Conservation (phyloP, 2,329 filamentous ascomycete species). For the Nothopassalora personata region DNA sequence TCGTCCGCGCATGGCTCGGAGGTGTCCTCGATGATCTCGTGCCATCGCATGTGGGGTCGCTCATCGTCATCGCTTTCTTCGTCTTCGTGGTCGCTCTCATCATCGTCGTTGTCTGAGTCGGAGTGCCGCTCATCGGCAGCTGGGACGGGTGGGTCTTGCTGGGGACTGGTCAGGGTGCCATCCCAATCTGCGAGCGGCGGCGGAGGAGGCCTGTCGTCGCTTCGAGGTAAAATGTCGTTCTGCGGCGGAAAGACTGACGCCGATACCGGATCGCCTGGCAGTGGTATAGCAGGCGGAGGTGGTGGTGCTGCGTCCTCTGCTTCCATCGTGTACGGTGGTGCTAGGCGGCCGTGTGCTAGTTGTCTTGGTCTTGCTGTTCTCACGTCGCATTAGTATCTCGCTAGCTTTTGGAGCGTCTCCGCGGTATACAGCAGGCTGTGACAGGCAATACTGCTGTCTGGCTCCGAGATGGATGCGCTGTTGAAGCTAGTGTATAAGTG, state of each 20-base stretch:
- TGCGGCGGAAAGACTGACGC: background rate
- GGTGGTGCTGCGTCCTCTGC: background rate
- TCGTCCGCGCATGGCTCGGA: constrained; percentile 54
- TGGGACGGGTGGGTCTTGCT: background rate
- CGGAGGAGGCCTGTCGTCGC: background rate
- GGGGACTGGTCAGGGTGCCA: no score
- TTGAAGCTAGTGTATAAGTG: background rate
- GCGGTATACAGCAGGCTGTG: background rate
- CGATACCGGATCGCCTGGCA: background rate
- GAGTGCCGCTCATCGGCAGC: background rate
- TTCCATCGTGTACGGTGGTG: background rate
- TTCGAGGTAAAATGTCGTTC: background rate
- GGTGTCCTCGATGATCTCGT: constrained; percentile 51
- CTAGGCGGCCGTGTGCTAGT: background rate
- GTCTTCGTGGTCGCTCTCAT: constrained; percentile 21
- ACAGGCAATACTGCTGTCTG: background rate
- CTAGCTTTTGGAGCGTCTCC: no score
- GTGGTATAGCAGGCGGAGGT: background rate
- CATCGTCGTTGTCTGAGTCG: constrained; percentile 1
- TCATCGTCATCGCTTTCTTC: constrained; percentile 28
- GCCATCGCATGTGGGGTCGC: constrained; percentile 17
- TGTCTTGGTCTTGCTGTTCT: background rate
- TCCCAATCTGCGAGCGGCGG: background rate
- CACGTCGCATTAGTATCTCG: background rate
- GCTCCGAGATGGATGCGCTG: background rate